Conservation (phyloP, 768 basidiomycete genomes). For the Kwoniella europaea region DNA sequence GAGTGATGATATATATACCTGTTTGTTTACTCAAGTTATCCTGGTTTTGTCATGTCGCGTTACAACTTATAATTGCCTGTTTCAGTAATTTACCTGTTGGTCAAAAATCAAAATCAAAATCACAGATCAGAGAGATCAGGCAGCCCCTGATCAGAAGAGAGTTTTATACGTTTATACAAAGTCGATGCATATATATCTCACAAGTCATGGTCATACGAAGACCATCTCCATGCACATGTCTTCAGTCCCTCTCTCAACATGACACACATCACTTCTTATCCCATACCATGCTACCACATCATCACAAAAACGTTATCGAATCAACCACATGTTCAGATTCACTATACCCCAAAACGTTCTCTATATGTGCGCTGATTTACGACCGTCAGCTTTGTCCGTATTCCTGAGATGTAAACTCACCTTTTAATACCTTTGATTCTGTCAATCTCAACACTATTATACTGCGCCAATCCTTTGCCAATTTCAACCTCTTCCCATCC, state of each 20-base stretch:
- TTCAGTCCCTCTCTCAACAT: too few species aligned
- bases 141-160: too few species aligned
- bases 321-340: slow-evolving; percentile 98
- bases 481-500: slow-evolving; percentile 82
- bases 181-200: too few species aligned
- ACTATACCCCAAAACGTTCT: slow-evolving; percentile 83
- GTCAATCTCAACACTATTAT: slow-evolving; percentile 89
- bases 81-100: too few species aligned
- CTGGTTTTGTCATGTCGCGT: slow-evolving; percentile 5
- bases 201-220: too few species aligned
- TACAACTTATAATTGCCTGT: too few species aligned
- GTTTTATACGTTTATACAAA: too few species aligned
- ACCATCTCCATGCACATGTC: too few species aligned
- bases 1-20: not conserved
- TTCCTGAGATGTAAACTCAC: slow-evolving; percentile 61
- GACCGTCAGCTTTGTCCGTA: slow-evolving; percentile 21
- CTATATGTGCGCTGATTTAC: slow-evolving; percentile 71
- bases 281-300: not conserved
- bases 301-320: slow-evolving; percentile 73
- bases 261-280: not conserved
- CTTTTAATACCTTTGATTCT: slow-evolving; percentile 89
- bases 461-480: slow-evolving; percentile 91
- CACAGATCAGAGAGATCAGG: too few species aligned
- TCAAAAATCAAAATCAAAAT: too few species aligned
- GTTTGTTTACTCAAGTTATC: not conserved